Percentiles rank a stretch among this genome's conserved stretches.
phyloP scores from a whole-genome alignment of 805 yeast genomes.

The Ogataea ganodermae region DNA sequence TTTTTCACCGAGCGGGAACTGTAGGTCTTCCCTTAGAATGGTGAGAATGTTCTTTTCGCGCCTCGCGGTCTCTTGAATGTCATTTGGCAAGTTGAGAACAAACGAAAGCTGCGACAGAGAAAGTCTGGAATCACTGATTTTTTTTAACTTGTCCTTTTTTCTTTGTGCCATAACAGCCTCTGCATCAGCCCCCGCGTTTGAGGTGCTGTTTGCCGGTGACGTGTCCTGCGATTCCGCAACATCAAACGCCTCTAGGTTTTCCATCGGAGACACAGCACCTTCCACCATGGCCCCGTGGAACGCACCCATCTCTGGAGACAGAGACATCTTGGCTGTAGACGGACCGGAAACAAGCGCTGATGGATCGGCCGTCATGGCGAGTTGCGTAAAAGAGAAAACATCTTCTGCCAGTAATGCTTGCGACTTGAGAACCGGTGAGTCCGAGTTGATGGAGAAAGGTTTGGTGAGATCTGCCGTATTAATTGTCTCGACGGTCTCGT shows the following conservation, averaged over 20 bases:
- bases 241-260: background rate
- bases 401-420: slow-evolving; percentile 14
- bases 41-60: slow-evolving; percentile 55
- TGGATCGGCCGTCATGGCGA: slow-evolving; percentile 10
- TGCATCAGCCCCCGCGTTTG: background rate
- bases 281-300: background rate
- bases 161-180: background rate
- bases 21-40: slow-evolving; percentile 56
- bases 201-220: slow-evolving; percentile 2
- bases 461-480: slow-evolving; percentile 26
- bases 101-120: slow-evolving; percentile 58
- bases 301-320: slow-evolving; percentile 2
- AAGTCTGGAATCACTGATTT: slow-evolving; percentile 51
- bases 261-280: background rate
- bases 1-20: slow-evolving; percentile 72
- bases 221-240: slow-evolving; percentile 4
- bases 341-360: slow-evolving; percentile 6
- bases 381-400: slow-evolving; percentile 8
- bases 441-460: slow-evolving; percentile 14
- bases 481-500: slow-evolving; percentile 22
- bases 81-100: slow-evolving; percentile 49
- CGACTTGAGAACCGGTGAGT: slow-evolving; percentile 25
- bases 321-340: slow-evolving; percentile 1
- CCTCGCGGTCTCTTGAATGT: slow-evolving; percentile 54
- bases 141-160: slow-evolving; percentile 24